Evolutionary conservation across 805 yeast genomes (phyloP).

Genomic region (Diddensiella santjacobensis): DNA sequence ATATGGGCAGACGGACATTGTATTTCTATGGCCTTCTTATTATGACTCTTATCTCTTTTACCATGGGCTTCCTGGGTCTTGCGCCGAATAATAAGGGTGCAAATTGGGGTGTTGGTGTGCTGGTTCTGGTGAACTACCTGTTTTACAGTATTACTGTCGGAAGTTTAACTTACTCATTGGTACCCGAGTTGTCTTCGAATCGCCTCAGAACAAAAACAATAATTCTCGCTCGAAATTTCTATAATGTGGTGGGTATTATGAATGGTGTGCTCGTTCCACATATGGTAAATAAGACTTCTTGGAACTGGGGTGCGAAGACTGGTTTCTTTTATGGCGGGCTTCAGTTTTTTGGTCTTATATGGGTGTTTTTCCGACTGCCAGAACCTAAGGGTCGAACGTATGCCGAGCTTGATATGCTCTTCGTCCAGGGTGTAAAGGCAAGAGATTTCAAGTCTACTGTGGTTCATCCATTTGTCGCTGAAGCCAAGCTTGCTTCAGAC

Average conservation of each 20-base stretch:
- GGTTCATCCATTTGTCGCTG: conserved; percentile 10
- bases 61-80: conserved; percentile 43
- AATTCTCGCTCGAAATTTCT: conserved; percentile 37
- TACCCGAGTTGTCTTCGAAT: conserved; percentile 41
- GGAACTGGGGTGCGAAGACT: conserved; percentile 46
- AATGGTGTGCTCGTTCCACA: conserved; percentile 36
- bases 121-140: conserved; percentile 42
- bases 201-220: conserved; percentile 41
- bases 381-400: conserved; percentile 56
- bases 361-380: conserved; percentile 52
- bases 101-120: conserved; percentile 36
- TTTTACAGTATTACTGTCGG: conserved; percentile 44
- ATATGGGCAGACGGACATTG: conserved; percentile 22
- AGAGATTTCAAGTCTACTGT: conserved; percentile 24
- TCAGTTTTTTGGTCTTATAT: conserved; percentile 28
- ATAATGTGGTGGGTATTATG: conserved; percentile 20
- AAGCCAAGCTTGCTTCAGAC: not conserved
- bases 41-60: conserved; percentile 37
- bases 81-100: conserved; percentile 32
- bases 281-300: conserved; percentile 36
- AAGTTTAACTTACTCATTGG: conserved; percentile 41
- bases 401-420: conserved; percentile 56
- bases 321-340: conserved; percentile 45
- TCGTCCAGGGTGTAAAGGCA: conserved; percentile 33
- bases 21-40: conserved; percentile 34